Percentiles rank a stretch among this genome's conserved stretches.
These are phyloP conservation scores for Vaccinium macrocarpon DNA, from an alignment of 148 eudicot genomes.

Conservation along the genomic window DNA sequence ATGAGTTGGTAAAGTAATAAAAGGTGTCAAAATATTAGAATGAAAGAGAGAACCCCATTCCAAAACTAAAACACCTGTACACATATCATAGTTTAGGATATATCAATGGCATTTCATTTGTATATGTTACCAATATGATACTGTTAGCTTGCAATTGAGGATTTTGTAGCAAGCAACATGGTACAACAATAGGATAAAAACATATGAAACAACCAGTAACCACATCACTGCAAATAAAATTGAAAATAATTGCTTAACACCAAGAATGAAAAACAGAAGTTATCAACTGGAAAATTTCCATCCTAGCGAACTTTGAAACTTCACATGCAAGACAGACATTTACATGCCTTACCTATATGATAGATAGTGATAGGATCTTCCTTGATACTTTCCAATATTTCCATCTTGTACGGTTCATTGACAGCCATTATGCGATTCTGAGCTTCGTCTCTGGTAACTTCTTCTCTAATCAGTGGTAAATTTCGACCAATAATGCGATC, in stretches of 20 bases:
- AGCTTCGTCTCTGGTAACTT: conserved; percentile 95
- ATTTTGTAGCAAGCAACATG: neutral
- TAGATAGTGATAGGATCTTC: conserved; percentile 95
- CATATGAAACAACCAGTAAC: neutral
- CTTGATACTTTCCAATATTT: conserved; percentile 77
- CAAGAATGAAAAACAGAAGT: neutral
- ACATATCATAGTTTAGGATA: neutral
- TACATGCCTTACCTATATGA: conserved; percentile 66
- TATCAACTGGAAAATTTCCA: neutral
- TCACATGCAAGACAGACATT: neutral
- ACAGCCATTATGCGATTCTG: conserved; percentile 67
- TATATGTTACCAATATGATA: neutral
- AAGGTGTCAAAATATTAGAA: neutral
- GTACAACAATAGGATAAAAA: neutral
- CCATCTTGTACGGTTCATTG: conserved; percentile 94
- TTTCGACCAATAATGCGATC: conserved; percentile 93
- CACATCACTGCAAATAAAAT: neutral
- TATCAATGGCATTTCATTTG: neutral
- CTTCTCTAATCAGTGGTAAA: conserved; percentile 85
- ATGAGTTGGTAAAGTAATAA: neutral
- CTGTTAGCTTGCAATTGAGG: conserved; percentile 7
- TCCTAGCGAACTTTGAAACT: neutral
- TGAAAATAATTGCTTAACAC: neutral
- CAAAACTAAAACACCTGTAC: neutral
- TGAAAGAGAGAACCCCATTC: conserved; percentile 6